Evolutionary conservation across 768 basidiomycete species (phyloP).

Genomic region (Cyclocybe cylindracea): DNA sequence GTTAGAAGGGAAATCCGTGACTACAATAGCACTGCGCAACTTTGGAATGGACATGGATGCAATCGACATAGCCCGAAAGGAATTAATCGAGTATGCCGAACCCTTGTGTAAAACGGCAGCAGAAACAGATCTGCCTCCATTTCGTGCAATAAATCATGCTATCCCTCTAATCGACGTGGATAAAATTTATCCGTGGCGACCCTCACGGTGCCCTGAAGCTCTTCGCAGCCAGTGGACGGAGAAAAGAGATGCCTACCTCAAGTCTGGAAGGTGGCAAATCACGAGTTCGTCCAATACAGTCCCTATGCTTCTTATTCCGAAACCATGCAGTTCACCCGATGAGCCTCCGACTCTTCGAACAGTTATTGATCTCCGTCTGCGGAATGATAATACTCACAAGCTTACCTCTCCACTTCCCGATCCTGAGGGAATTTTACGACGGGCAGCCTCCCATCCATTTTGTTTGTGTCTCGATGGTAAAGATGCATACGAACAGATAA

Average conservation of each 20-base stretch:
- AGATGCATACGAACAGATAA: no score
- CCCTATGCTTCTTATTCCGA: conserved; percentile 35
- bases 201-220: conserved; percentile 32
- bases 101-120: conserved; percentile 23
- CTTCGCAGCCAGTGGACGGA: conserved; percentile 28
- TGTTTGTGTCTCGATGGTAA: conserved; percentile 37
- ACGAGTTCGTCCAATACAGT: conserved; percentile 30
- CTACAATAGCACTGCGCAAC: conserved; percentile 12
- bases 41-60: conserved; percentile 8
- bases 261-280: conserved; percentile 29
- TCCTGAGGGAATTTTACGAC: conserved; percentile 34
- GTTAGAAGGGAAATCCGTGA: conserved; percentile 11
- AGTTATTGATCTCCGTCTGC: conserved; percentile 33
- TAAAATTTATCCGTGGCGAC: conserved; percentile 30
- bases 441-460: conserved; percentile 27
- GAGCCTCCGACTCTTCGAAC: conserved; percentile 24
- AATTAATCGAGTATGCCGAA: conserved; percentile 21
- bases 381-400: conserved; percentile 40
- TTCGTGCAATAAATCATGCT: conserved; percentile 36
- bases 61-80: conserved; percentile 8
- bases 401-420: conserved; percentile 40
- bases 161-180: conserved; percentile 41
- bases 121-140: conserved; percentile 31
- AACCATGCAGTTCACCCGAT: conserved; percentile 22
- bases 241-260: conserved; percentile 29